Conservation (phyloP, 805 yeast genomes). For the Wickerhamiella lipophila region DNA sequence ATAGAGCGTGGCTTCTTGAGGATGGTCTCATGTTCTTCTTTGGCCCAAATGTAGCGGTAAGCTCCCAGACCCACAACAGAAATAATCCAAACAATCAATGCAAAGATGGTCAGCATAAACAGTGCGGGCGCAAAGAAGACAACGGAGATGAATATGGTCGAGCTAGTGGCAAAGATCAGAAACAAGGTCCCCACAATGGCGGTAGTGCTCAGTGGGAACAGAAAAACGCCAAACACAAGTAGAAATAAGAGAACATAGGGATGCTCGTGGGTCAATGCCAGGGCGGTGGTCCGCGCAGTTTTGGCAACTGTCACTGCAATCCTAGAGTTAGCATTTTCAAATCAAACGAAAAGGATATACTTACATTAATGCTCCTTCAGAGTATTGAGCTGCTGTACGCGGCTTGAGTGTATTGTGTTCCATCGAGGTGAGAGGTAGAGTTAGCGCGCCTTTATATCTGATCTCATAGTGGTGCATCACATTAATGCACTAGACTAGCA, state of each 20-base stretch:
- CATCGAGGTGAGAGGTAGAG: neutral
- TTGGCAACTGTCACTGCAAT: neutral
- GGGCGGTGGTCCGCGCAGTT: conserved; percentile 7
- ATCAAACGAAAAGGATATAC: neutral
- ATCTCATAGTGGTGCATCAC: neutral
- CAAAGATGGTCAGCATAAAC: conserved; percentile 8
- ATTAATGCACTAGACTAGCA: neutral
- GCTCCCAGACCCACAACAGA: conserved; percentile 8
- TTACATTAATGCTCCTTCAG: conserved; percentile 9
- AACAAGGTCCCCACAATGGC: conserved; percentile 11
- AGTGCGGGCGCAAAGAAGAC: conserved; percentile 16
- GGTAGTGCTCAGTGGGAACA: conserved; percentile 14
- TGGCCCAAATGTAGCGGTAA: conserved; percentile 13
- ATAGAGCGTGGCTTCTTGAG: conserved; percentile 4
- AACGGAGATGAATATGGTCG: conserved; percentile 10
- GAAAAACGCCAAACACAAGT: conserved; percentile 10
- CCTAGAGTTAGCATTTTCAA: conserved; percentile 1
- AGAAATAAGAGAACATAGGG: conserved; percentile 14
- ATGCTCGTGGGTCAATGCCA: conserved; percentile 1
- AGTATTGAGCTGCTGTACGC: neutral
- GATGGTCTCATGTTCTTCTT: neutral
- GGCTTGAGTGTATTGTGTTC: neutral
- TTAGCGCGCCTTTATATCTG: neutral
- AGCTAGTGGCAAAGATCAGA: conserved; percentile 8
- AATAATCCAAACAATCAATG: conserved; percentile 13